These are phyloP conservation scores for Sphenostylis stenocarpa DNA, from an alignment of 306 rosid genomes.

Conservation along the genomic window DNA sequence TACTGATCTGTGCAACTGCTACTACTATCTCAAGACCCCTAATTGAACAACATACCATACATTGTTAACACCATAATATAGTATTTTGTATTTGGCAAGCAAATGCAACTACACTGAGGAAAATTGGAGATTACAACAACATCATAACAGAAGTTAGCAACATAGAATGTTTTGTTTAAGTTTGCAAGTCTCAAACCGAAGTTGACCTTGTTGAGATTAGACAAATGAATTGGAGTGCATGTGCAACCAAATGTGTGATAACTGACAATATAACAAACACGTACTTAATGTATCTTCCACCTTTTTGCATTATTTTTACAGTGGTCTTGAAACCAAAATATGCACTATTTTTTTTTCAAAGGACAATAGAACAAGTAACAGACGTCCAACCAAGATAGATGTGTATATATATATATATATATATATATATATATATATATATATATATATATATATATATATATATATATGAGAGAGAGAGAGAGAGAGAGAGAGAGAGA, in stretches of 20 bases:
- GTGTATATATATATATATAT: no score
- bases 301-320: background rate
- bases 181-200: no score
- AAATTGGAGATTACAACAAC: constrained; percentile 11
- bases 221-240: no score
- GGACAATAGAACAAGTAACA: background rate
- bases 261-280: no score
- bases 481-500: no score
- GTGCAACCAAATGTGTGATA: no score
- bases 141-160: background rate
- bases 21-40: background rate
- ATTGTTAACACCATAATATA: background rate
- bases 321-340: background rate
- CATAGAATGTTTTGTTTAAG: background rate
- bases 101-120: constrained; percentile 8
- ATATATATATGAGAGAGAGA: no score
- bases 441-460: no score
- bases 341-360: no score
- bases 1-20: background rate
- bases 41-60: constrained; percentile 26
- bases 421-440: no score
- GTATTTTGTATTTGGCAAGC: background rate
- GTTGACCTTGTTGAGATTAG: no score
- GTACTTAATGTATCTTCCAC: background rate
- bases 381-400: no score